phyloP scores from a whole-genome alignment of 768 basidiomycete genomes.

The Pleurotus cornucopiae region DNA sequence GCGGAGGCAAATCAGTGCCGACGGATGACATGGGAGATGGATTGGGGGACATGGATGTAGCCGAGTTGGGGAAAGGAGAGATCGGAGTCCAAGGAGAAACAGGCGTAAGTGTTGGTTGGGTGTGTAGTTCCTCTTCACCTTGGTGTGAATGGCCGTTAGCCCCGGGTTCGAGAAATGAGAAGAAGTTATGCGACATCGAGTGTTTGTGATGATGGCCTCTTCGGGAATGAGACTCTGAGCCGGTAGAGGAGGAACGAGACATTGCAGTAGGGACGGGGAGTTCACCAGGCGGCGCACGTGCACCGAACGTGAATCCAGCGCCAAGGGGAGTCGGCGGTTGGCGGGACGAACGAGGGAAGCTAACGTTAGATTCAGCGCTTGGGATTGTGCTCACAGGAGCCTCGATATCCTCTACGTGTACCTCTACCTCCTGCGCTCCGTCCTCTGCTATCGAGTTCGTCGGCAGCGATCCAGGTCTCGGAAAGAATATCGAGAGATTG shows the following conservation, averaged over 20 bases:
- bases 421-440: conserved; percentile 48
- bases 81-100: conserved; percentile 67
- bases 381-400: conserved; percentile 46
- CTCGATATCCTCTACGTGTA: conserved; percentile 40
- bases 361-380: conserved; percentile 34
- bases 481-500: conserved; percentile 90
- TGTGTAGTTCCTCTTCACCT: conserved; percentile 39
- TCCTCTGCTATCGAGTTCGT: conserved; percentile 66
- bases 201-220: conserved; percentile 91
- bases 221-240: conserved; percentile 28
- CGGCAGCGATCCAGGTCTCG: conserved; percentile 65
- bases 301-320: conserved; percentile 64
- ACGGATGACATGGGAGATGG: conserved; percentile 3
- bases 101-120: conserved; percentile 56
- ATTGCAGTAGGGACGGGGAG: conserved; percentile 24
- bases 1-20: neutral
- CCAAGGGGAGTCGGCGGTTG: conserved; percentile 37
- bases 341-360: conserved; percentile 32
- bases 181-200: conserved; percentile 91
- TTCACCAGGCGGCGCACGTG: conserved; percentile 34
- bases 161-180: conserved; percentile 89
- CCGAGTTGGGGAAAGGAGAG: conserved; percentile 32
- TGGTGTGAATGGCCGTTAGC: conserved; percentile 11
- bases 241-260: conserved; percentile 20
- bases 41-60: conserved; percentile 18